Conservation (phyloP, 768 basidiomycete species). For the Hygrocybe punicea region DNA sequence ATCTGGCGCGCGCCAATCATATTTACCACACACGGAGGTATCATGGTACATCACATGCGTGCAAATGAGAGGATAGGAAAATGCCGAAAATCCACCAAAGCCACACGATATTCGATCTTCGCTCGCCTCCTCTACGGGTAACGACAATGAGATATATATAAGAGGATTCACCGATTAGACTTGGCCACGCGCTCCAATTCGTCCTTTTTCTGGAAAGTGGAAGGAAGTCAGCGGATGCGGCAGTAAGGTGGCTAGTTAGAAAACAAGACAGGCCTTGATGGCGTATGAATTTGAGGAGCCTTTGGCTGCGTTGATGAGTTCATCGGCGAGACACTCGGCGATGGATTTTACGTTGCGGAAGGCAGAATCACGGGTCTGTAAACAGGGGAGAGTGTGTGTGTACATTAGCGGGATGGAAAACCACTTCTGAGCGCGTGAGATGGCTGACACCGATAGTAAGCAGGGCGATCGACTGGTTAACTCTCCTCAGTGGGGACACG, state of each 20-base stretch:
- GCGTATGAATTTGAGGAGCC: constrained; percentile 99
- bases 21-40: too few relatives aligned
- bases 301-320: constrained; percentile 99
- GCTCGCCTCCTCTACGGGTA: not conserved
- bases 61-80: not conserved
- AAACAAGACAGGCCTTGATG: constrained; percentile 71
- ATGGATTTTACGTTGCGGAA: constrained; percentile 99
- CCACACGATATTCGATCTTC: too few relatives aligned
- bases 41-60: not conserved
- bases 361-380: constrained; percentile 95
- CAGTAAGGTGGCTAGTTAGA: not conserved
- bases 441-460: constrained; percentile 88
- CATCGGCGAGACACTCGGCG: constrained; percentile 97
- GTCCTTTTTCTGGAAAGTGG: constrained; percentile 80
- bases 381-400: not conserved
- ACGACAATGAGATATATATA: not conserved
- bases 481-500: constrained; percentile 95
- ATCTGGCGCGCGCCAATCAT: too few relatives aligned
- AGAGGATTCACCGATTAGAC: constrained; percentile 87
- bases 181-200: constrained; percentile 99
- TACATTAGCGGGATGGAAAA: not conserved
- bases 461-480: constrained; percentile 95
- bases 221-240: constrained; percentile 9
- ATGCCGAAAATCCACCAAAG: not conserved
- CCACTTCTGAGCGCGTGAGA: not conserved